These are phyloP conservation scores for Dipteronia sinensis DNA, from an alignment of 345 rosid genomes.

Conservation along the genomic window DNA sequence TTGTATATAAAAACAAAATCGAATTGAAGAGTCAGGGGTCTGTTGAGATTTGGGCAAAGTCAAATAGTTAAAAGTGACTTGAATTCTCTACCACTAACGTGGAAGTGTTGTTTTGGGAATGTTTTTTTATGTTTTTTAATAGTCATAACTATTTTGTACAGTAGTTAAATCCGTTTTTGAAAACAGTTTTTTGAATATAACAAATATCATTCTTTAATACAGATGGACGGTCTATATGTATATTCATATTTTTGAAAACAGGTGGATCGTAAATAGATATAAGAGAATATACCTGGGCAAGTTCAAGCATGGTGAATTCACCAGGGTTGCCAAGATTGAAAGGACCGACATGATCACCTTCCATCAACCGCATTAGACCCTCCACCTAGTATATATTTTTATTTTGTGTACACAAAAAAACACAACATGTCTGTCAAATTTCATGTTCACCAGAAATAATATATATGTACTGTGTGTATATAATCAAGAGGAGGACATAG, in stretches of 20 bases:
- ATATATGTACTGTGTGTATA: neutral
- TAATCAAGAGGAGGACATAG: constrained; percentile 10
- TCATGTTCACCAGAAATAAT: neutral
- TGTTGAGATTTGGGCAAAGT: too few species aligned
- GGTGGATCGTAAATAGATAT: neutral
- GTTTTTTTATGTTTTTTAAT: too few species aligned
- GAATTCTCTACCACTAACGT: too few species aligned
- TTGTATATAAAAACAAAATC: neutral
- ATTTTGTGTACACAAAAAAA: neutral
- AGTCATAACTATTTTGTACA: too few species aligned
- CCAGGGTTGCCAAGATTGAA: constrained; percentile 85
- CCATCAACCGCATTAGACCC: constrained; percentile 94
- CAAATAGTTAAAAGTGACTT: too few species aligned
- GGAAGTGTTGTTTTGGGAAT: too few species aligned
- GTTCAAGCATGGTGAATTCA: constrained; percentile 91
- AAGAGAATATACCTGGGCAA: constrained; percentile 70
- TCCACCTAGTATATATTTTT: constrained; percentile 64
- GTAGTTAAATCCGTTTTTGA: too few species aligned
- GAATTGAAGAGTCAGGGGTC: neutral
- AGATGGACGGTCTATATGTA: too few species aligned
- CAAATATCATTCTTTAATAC: too few species aligned
- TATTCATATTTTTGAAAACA: too few species aligned
- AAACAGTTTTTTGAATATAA: too few species aligned
- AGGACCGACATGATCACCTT: constrained; percentile 95
- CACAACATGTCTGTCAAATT: constrained; percentile 9